Percentiles rank a stretch among this genome's conserved stretches.
These are phyloP conservation scores for Plantago coronopus DNA, from an alignment of 305 asterid genomes.

Conservation along the genomic window DNA sequence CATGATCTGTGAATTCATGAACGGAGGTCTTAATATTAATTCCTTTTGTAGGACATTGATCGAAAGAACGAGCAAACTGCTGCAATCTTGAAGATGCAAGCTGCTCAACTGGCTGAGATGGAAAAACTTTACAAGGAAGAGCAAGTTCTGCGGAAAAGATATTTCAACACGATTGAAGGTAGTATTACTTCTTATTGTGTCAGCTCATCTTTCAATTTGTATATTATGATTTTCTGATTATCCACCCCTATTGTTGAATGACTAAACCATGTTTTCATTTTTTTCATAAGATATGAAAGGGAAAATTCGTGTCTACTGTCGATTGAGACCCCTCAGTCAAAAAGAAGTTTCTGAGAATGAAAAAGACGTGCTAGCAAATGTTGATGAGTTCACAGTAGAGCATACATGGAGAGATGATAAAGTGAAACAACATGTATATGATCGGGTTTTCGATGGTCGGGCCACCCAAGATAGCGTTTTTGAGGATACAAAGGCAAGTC, in stretches of 20 bases:
- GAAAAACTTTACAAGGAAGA: constrained; percentile 92
- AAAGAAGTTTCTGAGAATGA: constrained; percentile 69
- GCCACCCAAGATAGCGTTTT: constrained; percentile 83
- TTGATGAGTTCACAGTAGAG: constrained; percentile 86
- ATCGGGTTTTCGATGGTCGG: constrained; percentile 74
- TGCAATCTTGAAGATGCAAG: constrained; percentile 91
- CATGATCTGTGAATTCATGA: not conserved
- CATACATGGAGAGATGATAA: constrained; percentile 88
- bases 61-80: constrained; percentile 94
- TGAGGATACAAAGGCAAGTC: constrained; percentile 91
- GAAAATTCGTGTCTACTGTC: constrained; percentile 87
- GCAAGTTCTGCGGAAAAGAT: constrained; percentile 79
- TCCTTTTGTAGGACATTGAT: constrained; percentile 66
- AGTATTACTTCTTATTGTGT: constrained; percentile 5
- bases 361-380: constrained; percentile 48
- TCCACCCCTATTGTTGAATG: constrained; percentile 19
- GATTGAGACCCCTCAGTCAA: constrained; percentile 80
- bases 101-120: constrained; percentile 89
- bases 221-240: constrained; percentile 4
- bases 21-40: constrained; percentile 19
- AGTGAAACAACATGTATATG: constrained; percentile 81
- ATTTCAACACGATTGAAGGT: constrained; percentile 93
- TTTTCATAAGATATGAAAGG: constrained; percentile 85
- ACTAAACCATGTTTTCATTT: constrained; percentile 2
- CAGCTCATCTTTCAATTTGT: constrained; percentile 4